These are phyloP conservation scores for Artemisia argyi DNA, from an alignment of 129 eudicot genomes.

Conservation along the genomic window DNA sequence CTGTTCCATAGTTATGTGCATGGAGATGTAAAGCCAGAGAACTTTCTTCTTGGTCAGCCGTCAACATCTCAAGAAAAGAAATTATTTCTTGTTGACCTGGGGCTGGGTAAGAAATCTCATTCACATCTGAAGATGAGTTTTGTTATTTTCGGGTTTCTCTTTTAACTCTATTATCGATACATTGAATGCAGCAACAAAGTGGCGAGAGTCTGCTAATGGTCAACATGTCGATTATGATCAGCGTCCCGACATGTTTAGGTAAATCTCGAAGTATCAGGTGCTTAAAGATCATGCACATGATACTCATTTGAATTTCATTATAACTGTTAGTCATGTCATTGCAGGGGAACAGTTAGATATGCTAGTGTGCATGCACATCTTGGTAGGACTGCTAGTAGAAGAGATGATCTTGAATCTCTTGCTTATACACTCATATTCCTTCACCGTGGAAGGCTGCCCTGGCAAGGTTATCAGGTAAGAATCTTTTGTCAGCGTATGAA, in stretches of 20 bases:
- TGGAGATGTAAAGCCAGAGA: constrained; percentile 89
- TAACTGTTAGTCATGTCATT: background rate
- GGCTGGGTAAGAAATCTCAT: constrained; percentile 50
- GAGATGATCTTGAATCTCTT: constrained; percentile 89
- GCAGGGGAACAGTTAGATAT: constrained; percentile 75
- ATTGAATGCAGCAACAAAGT: constrained; percentile 68
- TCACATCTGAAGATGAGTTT: background rate
- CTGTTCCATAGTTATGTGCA: constrained; percentile 59
- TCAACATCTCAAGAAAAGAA: constrained; percentile 82
- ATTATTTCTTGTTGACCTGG: constrained; percentile 82
- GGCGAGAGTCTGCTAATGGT: constrained; percentile 71
- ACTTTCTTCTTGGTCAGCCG: constrained; percentile 85
- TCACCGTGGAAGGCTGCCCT: constrained; percentile 79
- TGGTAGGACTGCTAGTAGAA: constrained; percentile 90
- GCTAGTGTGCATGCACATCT: constrained; percentile 91
- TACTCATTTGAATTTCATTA: background rate
- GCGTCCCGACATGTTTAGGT: constrained; percentile 90
- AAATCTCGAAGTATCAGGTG: background rate
- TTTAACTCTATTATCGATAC: constrained; percentile 4
- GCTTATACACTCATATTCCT: constrained; percentile 87
- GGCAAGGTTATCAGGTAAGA: constrained; percentile 87
- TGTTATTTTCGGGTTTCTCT: background rate
- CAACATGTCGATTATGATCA: constrained; percentile 82
- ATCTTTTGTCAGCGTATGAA: background rate
- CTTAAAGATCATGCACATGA: background rate